phyloP scores from a whole-genome alignment of 306 rosid genomes.

The Neltuma alba region DNA sequence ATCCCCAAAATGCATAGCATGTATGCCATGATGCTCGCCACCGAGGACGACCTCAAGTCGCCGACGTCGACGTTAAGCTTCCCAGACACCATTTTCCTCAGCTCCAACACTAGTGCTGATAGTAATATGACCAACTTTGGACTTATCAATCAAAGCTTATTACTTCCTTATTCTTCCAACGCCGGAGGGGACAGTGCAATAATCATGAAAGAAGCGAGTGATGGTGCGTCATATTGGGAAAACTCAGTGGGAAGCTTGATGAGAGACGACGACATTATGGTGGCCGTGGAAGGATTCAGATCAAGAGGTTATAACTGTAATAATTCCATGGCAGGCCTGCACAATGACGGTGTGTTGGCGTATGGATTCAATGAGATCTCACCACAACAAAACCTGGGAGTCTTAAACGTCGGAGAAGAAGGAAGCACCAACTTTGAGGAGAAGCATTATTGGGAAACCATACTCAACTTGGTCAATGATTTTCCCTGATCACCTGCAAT shows the following conservation, averaged over 20 bases:
- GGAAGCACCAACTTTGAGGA: background rate
- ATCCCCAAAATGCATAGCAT: too few species aligned
- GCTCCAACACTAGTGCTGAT: too few species aligned
- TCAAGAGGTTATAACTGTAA: background rate
- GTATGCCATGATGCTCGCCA: background rate
- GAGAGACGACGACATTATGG: slow-evolving; percentile 44
- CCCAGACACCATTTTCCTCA: background rate
- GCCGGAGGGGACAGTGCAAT: background rate
- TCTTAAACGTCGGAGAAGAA: too few species aligned
- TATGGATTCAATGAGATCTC: too few species aligned
- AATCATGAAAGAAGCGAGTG: too few species aligned
- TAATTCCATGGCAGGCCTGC: slow-evolving; percentile 29
- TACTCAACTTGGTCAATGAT: background rate
- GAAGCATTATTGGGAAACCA: background rate
- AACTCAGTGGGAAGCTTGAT: slow-evolving; percentile 1
- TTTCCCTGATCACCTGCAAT: background rate
- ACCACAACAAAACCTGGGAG: too few species aligned
- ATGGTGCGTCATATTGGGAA: background rate
- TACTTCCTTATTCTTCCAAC: background rate
- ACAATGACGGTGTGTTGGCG: too few species aligned
- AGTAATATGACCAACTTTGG: background rate
- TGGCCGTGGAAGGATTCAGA: slow-evolving; percentile 51
- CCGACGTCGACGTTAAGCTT: slow-evolving; percentile 49
- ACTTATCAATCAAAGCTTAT: background rate
- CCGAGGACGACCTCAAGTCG: slow-evolving; percentile 40